Percentiles rank a stretch among this genome's conserved stretches.
phyloP scores from a whole-genome alignment of 352 stramenopile genomes.

The Hyaloperonospora brassicae region DNA sequence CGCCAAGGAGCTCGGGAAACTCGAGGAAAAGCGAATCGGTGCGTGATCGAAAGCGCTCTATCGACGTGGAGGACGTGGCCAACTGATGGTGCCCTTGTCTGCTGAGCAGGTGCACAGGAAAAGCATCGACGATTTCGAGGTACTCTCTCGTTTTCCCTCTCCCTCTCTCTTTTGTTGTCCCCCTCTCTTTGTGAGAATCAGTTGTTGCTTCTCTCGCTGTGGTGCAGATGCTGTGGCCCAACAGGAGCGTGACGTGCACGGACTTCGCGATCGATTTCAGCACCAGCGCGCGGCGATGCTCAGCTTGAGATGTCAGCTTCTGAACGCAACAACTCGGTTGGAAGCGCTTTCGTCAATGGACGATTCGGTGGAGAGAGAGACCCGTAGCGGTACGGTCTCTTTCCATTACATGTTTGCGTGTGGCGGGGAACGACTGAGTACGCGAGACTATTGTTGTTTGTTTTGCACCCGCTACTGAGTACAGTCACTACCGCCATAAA shows the following conservation, averaged over 20 bases:
- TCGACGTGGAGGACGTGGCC: background rate
- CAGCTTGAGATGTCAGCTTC: conserved; percentile 25
- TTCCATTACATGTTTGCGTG: background rate
- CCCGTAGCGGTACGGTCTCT: conserved; percentile 10
- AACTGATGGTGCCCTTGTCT: conserved; percentile 1
- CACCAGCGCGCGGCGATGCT: conserved; percentile 26
- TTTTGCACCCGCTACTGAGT: background rate
- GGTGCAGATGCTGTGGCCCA: conserved; percentile 28
- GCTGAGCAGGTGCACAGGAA: conserved; percentile 29
- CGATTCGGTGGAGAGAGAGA: conserved; percentile 14
- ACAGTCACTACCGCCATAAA: conserved; percentile 17
- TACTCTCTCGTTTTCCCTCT: too few relatives aligned
- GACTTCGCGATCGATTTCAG: conserved; percentile 27
- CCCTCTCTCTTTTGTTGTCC: too few relatives aligned
- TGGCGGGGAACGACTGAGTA: background rate
- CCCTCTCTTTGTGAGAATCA: too few relatives aligned
- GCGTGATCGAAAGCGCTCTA: background rate
- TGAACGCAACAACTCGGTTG: conserved; percentile 14
- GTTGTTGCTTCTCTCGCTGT: too few relatives aligned
- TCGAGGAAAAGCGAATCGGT: conserved; percentile 48
- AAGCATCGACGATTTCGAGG: conserved; percentile 38
- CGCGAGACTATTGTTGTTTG: background rate
- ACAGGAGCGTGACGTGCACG: conserved; percentile 29
- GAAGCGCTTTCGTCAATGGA: conserved; percentile 18
- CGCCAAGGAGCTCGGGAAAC: conserved; percentile 22